A percentile compares a stretch with the other conserved stretches of the same genome.
Conservation (phyloP, 495 filamentous ascomycete species). For the Trichoderma reesei region DNA sequence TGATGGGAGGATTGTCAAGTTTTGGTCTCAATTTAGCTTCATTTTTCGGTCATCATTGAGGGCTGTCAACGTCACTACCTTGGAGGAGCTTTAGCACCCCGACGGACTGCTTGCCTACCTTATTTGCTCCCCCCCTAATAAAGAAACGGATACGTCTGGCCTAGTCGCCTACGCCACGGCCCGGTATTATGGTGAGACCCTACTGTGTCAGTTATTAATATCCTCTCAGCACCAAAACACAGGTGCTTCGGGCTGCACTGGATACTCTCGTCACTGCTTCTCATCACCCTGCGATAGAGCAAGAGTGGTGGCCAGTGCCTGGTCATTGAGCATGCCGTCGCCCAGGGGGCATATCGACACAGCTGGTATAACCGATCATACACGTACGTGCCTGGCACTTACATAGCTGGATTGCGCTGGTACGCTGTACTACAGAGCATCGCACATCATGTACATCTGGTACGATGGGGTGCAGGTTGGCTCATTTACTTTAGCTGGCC, state of each 20-base stretch:
- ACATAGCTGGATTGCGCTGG: neutral
- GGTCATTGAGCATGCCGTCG: neutral
- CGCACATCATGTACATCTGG: neutral
- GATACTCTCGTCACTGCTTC: neutral
- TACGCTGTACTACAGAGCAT: no score
- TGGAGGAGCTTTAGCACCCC: neutral
- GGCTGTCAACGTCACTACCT: neutral
- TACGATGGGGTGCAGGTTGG: neutral
- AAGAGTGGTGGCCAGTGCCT: no score
- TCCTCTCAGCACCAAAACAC: neutral
- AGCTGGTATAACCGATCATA: neutral
- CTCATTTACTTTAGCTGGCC: slow-evolving; percentile 7
- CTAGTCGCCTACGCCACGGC: neutral
- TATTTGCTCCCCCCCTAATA: neutral
- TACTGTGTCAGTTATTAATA: neutral
- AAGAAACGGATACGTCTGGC: neutral
- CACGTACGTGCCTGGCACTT: neutral
- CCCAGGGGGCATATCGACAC: neutral
- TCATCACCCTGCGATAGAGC: no score
- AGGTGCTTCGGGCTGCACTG: neutral
- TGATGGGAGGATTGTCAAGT: neutral
- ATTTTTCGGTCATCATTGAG: neutral
- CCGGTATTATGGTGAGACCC: neutral
- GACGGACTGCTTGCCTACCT: neutral
- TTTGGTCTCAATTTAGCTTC: neutral